phyloP scores from a whole-genome alignment of 2,329 filamentous ascomycete species.

The Xylariales sp. region DNA sequence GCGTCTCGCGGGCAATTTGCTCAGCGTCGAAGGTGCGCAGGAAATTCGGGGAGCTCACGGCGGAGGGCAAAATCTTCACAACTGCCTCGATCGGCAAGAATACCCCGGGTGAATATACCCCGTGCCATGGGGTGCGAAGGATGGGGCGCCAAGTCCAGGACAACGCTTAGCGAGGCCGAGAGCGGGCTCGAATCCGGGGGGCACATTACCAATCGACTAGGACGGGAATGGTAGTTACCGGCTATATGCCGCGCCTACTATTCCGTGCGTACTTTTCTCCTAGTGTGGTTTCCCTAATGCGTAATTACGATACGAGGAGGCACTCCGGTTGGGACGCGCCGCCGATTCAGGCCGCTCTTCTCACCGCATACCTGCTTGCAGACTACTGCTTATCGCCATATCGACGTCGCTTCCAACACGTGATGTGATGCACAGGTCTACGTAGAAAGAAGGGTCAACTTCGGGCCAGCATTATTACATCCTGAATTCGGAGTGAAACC shows the following conservation, averaged over 20 bases:
- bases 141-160: slow-evolving; percentile 27
- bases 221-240: slow-evolving; percentile 12
- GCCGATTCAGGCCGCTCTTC: not conserved
- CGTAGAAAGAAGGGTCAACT: too few species aligned
- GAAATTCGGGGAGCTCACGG: not conserved
- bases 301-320: not conserved
- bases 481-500: not conserved
- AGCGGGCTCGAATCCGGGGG: slow-evolving; percentile 28
- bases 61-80: slow-evolving; percentile 4
- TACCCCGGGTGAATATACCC: slow-evolving; percentile 4
- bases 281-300: not conserved
- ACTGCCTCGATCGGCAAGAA: not conserved
- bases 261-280: not conserved
- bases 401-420: not conserved
- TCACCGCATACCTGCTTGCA: not conserved
- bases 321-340: not conserved
- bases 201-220: slow-evolving; percentile 13
- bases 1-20: not conserved
- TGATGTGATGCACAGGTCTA: too few species aligned
- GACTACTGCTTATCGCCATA: not conserved
- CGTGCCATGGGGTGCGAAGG: not conserved
- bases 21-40: not conserved
- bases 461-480: not conserved
- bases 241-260: slow-evolving; percentile 13
- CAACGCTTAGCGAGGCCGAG: slow-evolving; percentile 24